These are phyloP conservation scores for Venturia pyrina DNA, from an alignment of 2,329 filamentous ascomycete species.

Conservation along the genomic window DNA sequence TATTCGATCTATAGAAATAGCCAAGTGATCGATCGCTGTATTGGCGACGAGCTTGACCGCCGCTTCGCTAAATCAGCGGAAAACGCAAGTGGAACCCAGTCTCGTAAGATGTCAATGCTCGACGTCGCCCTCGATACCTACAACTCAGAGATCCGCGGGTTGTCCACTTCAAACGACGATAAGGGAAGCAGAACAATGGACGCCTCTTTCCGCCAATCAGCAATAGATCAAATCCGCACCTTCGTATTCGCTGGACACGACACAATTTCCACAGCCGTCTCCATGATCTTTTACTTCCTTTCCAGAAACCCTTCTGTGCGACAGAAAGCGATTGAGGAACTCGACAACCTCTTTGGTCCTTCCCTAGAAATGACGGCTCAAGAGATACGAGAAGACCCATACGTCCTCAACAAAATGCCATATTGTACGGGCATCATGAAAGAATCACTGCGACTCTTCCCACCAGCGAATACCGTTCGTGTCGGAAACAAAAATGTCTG, in stretches of 20 bases:
- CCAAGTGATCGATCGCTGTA: conserved; percentile 7
- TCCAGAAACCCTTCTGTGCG: conserved; percentile 21
- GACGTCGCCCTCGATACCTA: conserved; percentile 10
- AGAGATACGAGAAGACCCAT: conserved; percentile 14
- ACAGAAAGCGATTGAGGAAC: conserved; percentile 34
- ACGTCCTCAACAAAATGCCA: conserved; percentile 21
- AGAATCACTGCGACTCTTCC: conserved; percentile 24
- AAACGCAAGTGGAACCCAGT: not conserved
- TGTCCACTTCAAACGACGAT: not conserved
- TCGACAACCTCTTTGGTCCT: conserved; percentile 18
- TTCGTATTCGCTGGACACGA: conserved; percentile 23
- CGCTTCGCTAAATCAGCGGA: not conserved
- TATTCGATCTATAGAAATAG: conserved; percentile 6
- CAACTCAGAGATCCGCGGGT: not conserved
- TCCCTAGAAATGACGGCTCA: not conserved
- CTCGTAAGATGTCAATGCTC: conserved; percentile 6
- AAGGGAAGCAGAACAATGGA: not conserved
- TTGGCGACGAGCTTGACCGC: conserved; percentile 5
- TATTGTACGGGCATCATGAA: conserved; percentile 27
- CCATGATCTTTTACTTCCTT: conserved; percentile 22
- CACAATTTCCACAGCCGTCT: conserved; percentile 28
- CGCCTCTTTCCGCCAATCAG: conserved; percentile 8
- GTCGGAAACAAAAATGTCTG: not conserved
- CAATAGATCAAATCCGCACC: conserved; percentile 15
- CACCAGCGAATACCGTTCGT: conserved; percentile 17